These are phyloP conservation scores for Ochromonas danica DNA, from an alignment of 108 stramenopile genomes.

Conservation along the genomic window DNA sequence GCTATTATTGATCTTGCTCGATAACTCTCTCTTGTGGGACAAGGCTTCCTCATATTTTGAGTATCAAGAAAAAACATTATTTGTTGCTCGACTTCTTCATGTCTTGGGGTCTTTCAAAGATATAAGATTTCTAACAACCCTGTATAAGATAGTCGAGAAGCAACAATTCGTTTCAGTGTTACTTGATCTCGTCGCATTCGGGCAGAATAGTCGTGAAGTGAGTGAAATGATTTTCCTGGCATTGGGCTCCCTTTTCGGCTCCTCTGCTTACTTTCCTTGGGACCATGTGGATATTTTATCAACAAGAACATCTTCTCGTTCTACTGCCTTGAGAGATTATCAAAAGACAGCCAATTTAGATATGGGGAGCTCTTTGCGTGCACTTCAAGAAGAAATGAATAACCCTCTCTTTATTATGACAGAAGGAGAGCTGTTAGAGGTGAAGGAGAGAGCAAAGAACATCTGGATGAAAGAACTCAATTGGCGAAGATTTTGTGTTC, in stretches of 20 bases:
- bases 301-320: not conserved
- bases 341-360: slow-evolving; percentile 10
- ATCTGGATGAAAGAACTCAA: not conserved
- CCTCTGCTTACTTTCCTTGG: not conserved
- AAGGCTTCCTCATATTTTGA: not conserved
- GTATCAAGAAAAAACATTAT: not conserved
- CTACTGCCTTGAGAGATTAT: not conserved
- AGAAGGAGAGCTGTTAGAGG: not conserved
- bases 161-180: not conserved
- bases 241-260: not conserved
- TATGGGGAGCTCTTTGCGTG: not conserved
- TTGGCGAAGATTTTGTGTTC: not conserved
- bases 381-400: not conserved
- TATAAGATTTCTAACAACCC: not conserved
- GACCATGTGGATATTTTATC: not conserved
- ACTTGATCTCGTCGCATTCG: not conserved
- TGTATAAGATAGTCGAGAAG: not conserved
- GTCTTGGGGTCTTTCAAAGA: not conserved
- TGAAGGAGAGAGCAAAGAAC: not conserved
- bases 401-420: not conserved
- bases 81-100: not conserved
- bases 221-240: not conserved
- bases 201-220: not conserved
- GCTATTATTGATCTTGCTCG: not conserved
- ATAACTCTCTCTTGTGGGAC: not conserved